These are phyloP conservation scores for Quercus ilex DNA, from an alignment of 306 rosid genomes.

Conservation along the genomic window DNA sequence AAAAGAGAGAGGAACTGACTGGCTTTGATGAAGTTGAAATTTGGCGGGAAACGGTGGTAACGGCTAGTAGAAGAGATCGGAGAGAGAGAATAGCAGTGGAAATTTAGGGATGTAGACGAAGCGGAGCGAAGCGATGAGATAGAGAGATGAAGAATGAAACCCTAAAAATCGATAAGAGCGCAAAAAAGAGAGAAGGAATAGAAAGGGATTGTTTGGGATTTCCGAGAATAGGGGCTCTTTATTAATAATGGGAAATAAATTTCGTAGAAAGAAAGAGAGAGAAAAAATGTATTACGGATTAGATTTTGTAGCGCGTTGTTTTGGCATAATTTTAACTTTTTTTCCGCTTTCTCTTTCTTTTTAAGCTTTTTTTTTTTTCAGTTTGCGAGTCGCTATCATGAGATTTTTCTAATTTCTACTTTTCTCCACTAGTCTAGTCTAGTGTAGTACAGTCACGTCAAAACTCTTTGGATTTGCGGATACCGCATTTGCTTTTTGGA, in stretches of 20 bases:
- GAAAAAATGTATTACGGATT: background rate
- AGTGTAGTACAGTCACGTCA: too few species aligned
- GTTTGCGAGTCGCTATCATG: background rate
- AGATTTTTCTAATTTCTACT: background rate
- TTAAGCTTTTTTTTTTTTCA: background rate
- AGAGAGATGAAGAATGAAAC: conserved; percentile 47
- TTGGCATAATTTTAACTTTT: background rate
- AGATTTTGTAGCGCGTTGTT: background rate
- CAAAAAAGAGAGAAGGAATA: background rate
- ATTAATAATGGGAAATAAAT: conserved; percentile 1
- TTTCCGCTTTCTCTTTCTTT: background rate
- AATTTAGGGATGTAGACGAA: conserved; percentile 11
- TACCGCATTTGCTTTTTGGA: too few species aligned
- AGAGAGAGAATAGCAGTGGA: background rate
- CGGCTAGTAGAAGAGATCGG: conserved; percentile 58
- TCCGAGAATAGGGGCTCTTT: conserved; percentile 42
- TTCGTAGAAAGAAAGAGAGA: background rate
- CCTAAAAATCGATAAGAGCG: conserved; percentile 59
- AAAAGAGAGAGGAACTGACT: background rate
- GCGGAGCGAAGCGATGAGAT: conserved; percentile 29
- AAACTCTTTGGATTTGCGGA: too few species aligned
- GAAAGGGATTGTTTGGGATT: conserved; percentile 34
- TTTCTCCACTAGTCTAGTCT: too few species aligned
- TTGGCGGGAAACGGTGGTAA: conserved; percentile 69
- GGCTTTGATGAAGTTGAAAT: conserved; percentile 25